Percentiles rank a stretch among this genome's conserved stretches.
These are phyloP conservation scores for Talaromyces sp. DNA, from an alignment of 2,329 filamentous ascomycete genomes.

Conservation along the genomic window DNA sequence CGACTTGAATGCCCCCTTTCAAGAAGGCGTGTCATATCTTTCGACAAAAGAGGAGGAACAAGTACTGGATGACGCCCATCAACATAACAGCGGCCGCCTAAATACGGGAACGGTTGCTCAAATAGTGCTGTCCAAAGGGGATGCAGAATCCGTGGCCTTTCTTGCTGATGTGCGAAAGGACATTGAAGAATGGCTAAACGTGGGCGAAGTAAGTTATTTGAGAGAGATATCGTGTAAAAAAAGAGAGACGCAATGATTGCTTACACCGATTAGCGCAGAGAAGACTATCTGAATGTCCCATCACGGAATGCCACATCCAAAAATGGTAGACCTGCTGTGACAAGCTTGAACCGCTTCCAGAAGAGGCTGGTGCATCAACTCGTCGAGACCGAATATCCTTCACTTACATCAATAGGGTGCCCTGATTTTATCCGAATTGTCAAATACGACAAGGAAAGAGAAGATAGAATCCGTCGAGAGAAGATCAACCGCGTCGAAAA, in stretches of 20 bases:
- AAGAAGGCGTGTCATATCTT: slow-evolving; percentile 60
- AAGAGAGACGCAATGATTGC: not conserved
- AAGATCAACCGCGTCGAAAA: slow-evolving; percentile 31
- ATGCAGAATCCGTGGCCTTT: slow-evolving; percentile 54
- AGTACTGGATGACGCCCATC: slow-evolving; percentile 47
- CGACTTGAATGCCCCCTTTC: slow-evolving; percentile 57
- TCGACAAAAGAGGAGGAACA: slow-evolving; percentile 53
- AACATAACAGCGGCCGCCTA: slow-evolving; percentile 34
- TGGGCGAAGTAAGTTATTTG: slow-evolving; percentile 25
- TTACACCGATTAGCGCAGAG: slow-evolving; percentile 25
- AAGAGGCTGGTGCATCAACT: slow-evolving; percentile 66
- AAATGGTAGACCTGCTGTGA: slow-evolving; percentile 26
- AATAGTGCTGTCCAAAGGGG: slow-evolving; percentile 53
- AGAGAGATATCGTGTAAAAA: not conserved
- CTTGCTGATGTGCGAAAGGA: slow-evolving; percentile 47
- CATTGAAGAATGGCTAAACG: slow-evolving; percentile 49
- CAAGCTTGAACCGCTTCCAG: slow-evolving; percentile 57
- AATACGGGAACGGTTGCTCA: slow-evolving; percentile 30
- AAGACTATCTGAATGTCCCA: slow-evolving; percentile 49
- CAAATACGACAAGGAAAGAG: slow-evolving; percentile 37
- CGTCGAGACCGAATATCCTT: slow-evolving; percentile 59
- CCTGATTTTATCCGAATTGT: slow-evolving; percentile 44
- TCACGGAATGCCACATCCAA: slow-evolving; percentile 27
- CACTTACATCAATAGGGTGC: slow-evolving; percentile 39
- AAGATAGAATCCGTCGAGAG: slow-evolving; percentile 32